Evolutionary conservation across 1,139 yeast species (phyloP), one percentile per base, ranked within the genome.

Genomic region (Protomyces macrosporus): DNA sequence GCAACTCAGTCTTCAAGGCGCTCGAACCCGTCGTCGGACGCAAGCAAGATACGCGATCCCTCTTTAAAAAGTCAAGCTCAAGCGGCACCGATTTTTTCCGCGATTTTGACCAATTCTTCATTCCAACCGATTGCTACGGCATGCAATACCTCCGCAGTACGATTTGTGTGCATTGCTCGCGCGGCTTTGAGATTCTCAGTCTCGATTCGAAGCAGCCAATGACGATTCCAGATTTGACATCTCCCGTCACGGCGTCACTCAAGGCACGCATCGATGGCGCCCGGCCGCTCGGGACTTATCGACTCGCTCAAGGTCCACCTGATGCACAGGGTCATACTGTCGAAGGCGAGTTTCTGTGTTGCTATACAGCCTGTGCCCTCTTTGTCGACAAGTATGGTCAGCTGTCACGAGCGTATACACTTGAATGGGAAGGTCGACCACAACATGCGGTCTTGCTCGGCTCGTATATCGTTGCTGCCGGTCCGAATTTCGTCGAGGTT

Each of bases 281-380:
- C 66, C 75, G 79, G 67, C 87, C 95, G 54, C 72, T 85, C 75
- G 84, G 87, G 53, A 79, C 88, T 83, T 84, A 82, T 75, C 80
- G 85, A 71, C 78, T 84, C 61, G 73, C 79, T 30, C 23, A 14
- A 6, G 16, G 48, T 42, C 48, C 48, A 23, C 48, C 48, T 6
- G 48, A 42, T 10, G 48, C 48, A 14, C 48, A 42, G 32, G 48
- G 48, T 2, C n/a, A 42, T 16, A 23, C 48, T 10, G 48, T 42
- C 30, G 83, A 83, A 53, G 79, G 81, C 50, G 83, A 81, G 60
- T 83, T 85, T 65, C 73, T 89, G 6, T 75, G 88, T 60, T 87
- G 88, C 48, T 90, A 88, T 75, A 87, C 82, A 66, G 86, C 86
- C 65, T 84, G 87, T 72, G 93, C 90, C 1, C 77, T 90, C 2